Evolutionary conservation across 805 yeast species (phyloP), one percentile per base, ranked within the genome.

Genomic region (Kazachstania africana): DNA sequence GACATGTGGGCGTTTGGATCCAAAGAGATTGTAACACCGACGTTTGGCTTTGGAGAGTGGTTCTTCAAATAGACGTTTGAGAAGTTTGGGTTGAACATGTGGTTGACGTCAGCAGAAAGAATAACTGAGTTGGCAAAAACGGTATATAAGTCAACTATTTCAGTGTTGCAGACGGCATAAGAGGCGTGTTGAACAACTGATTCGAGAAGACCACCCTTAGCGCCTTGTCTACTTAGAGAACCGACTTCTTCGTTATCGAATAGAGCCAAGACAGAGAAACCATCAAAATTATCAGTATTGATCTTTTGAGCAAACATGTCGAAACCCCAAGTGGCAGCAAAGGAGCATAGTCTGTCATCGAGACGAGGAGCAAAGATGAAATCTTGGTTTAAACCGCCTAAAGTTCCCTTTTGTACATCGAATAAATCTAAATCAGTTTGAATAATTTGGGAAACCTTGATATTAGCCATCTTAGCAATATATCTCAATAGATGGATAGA

Each of bases 241-340:
- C 94, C 94, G 35, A 83, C 69, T 58, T 83, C 95, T 57, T 83
- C 95, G 50, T 78, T 73, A 47, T 81, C 91, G 44, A 70, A 78
- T 41, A 79, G 60, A 3, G 78, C 76, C 2, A 77, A 83, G 34
- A 75, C 55, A 20, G 72, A 64, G 46, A 75, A 75, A 1, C 60
- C 47, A 28, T 59, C 62, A 17, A 40, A 39, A 26, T 57, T 51
- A 12, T 59, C 45, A 13, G 59, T 48, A 36, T 66, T 68, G 26
- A 77, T 51, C 16, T 42, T 42, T 28, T 57, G 52, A n/a, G 66
- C 47, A 23, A 57, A 57, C 36, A 65, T 69, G 28, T 78, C 53
- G 38, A 83, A 59, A 1, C 79, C 74, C 33, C 63, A 52, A 34
- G 78, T 51, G 14, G 88, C 91, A 14, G 88, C 70, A 51, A 63